These are phyloP conservation scores for Tuber magnatum DNA, from an alignment of 495 filamentous ascomycete species.

Conservation along the genomic window DNA sequence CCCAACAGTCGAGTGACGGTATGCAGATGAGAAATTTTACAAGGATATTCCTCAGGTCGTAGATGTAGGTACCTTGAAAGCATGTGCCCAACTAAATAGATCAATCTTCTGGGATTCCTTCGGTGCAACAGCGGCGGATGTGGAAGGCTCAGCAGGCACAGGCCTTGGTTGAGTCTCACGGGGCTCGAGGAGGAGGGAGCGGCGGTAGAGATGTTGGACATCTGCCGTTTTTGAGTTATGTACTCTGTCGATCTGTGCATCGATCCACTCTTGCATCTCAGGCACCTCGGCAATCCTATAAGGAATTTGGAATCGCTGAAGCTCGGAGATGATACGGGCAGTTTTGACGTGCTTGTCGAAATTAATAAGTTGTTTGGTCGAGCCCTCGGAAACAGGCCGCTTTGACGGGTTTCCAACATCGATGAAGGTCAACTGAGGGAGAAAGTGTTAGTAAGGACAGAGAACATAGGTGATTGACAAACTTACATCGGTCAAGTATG, in stretches of 20 bases:
- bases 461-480: conserved; percentile 34
- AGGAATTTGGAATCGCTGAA: conserved; percentile 95
- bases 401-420: conserved; percentile 87
- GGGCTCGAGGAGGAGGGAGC: conserved; percentile 81
- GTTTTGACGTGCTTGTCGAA: conserved; percentile 97
- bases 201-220: conserved; percentile 76
- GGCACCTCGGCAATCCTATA: conserved; percentile 77
- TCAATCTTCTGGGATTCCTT: conserved; percentile 47
- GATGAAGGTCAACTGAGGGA: conserved; percentile 60
- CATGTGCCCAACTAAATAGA: conserved; percentile 52
- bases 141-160: conserved; percentile 47
- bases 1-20: conserved; percentile 5
- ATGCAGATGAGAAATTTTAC: conserved; percentile 12
- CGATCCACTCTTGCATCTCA: conserved; percentile 91
- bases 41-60: conserved; percentile 18
- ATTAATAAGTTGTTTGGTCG: conserved; percentile 66
- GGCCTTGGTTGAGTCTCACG: conserved; percentile 54
- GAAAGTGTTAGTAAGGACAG: conserved; percentile 5
- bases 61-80: conserved; percentile 46
- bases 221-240: conserved; percentile 70
- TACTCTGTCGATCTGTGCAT: conserved; percentile 72
- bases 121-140: conserved; percentile 15
- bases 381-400: conserved; percentile 53
- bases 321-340: conserved; percentile 86
- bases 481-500: conserved; percentile 77